A percentile compares a stretch with the other conserved stretches of the same genome.
Conservation (phyloP, 163 green algal species). For the Chlorella variabilis region DNA sequence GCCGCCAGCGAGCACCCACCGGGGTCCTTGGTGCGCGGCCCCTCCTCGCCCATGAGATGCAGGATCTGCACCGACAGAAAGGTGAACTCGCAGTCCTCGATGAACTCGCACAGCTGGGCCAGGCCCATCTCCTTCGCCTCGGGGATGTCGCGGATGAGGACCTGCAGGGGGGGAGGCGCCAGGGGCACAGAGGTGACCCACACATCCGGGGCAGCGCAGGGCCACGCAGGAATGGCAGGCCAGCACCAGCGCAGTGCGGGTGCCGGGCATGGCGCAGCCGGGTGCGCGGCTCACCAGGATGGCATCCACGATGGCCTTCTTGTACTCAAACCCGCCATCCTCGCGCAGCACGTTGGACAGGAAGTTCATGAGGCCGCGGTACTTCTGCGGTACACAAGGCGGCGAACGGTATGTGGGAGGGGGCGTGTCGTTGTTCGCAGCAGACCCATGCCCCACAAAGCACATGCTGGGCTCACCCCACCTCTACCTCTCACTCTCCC, state of each 20-base stretch:
- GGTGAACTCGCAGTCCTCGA: conserved; percentile 99
- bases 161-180: conserved; percentile 44
- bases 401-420: too few relatives aligned
- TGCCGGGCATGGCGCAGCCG: too few relatives aligned
- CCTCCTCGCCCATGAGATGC: conserved; percentile 94
- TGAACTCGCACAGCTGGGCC: conserved; percentile 97
- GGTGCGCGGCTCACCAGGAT: conserved; percentile 87
- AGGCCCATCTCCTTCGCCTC: conserved; percentile 97
- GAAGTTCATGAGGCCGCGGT: conserved; percentile 98
- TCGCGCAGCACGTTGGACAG: conserved; percentile 94
- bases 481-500: too few relatives aligned
- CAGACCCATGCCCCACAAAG: too few relatives aligned
- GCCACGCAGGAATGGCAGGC: too few relatives aligned
- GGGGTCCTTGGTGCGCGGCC: conserved; percentile 88
- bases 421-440: too few relatives aligned
- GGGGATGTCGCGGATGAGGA: conserved; percentile 87
- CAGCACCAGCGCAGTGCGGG: too few relatives aligned
- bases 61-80: conserved; percentile 96
- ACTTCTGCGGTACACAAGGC: conserved; percentile 83
- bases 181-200: too few relatives aligned
- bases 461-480: too few relatives aligned
- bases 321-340: conserved; percentile 99
- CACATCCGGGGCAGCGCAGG: too few relatives aligned
- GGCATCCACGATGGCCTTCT: conserved; percentile 92
- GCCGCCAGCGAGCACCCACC: too few relatives aligned